These are phyloP conservation scores for Solanum acaule DNA, from an alignment of 257 asterid species.

Conservation along the genomic window DNA sequence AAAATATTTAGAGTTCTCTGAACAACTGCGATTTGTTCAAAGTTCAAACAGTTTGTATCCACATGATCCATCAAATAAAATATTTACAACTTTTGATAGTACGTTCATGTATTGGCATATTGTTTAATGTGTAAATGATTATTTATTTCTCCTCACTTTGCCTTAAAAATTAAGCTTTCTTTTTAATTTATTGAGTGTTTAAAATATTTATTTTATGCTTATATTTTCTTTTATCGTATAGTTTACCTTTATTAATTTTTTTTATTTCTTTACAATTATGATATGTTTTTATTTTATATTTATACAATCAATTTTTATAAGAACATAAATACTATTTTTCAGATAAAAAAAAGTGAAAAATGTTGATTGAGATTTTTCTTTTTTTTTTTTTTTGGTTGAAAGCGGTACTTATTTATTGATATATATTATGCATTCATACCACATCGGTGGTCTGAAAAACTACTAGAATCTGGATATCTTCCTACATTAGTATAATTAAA, in stretches of 20 bases:
- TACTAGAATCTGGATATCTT: too few species aligned
- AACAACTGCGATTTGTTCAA: too few species aligned
- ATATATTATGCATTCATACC: too few species aligned
- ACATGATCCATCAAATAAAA: background rate
- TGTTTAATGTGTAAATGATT: background rate
- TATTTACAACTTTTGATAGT: background rate
- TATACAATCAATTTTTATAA: too few species aligned
- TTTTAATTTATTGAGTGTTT: too few species aligned
- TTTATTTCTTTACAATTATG: background rate
- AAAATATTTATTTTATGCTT: background rate
- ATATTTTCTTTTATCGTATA: too few species aligned
- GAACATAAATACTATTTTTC: background rate
- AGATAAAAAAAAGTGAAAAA: background rate
- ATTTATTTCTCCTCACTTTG: background rate
- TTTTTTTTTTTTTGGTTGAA: too few species aligned
- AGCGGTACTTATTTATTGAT: too few species aligned
- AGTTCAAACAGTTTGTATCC: background rate
- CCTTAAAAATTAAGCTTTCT: background rate
- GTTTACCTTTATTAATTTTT: background rate
- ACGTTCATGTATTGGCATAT: background rate
- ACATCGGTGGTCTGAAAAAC: too few species aligned
- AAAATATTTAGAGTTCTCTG: too few species aligned
- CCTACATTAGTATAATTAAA: too few species aligned
- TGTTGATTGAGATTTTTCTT: background rate
- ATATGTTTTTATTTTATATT: too few species aligned